phyloP scores from a whole-genome alignment of 768 basidiomycete genomes.

The Leccinum subtestaceum region DNA sequence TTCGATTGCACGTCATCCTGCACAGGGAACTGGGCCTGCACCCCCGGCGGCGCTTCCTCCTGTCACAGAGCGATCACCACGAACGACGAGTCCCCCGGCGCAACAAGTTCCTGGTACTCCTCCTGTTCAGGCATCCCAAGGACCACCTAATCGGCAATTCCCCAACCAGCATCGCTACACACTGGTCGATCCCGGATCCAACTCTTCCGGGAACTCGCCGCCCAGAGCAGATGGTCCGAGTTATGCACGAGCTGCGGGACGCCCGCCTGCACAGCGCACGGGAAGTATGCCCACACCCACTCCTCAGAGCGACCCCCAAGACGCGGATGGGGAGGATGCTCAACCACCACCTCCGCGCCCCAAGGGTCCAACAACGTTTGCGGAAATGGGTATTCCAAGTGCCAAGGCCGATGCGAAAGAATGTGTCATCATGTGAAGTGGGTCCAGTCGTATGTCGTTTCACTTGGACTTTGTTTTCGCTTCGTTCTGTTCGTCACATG shows the following conservation, averaged over 20 bases:
- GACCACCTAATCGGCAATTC: conserved; percentile 25
- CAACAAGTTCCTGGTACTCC: neutral
- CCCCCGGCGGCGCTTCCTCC: conserved; percentile 4
- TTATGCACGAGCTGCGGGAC: conserved; percentile 29
- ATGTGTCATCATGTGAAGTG: conserved; percentile 78
- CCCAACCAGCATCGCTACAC: conserved; percentile 45
- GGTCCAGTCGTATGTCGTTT: neutral
- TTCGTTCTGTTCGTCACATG: neutral
- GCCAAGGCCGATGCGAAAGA: conserved; percentile 77
- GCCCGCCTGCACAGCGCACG: conserved; percentile 32
- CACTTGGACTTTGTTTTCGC: neutral
- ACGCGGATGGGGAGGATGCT: neutral
- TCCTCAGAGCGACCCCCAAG: conserved; percentile 6
- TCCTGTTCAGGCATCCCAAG: conserved; percentile 4
- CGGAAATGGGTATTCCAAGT: conserved; percentile 89
- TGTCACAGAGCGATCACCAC: conserved; percentile 16
- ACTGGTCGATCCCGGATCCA: conserved; percentile 41
- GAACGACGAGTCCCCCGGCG: conserved; percentile 1
- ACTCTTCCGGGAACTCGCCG: conserved; percentile 5
- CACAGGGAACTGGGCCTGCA: conserved; percentile 12
- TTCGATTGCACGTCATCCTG: conserved; percentile 33
- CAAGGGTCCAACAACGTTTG: conserved; percentile 73
- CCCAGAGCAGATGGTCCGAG: conserved; percentile 23
- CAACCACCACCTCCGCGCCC: conserved; percentile 11
- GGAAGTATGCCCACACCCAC: conserved; percentile 20